Evolutionary conservation across 1,284 basidiomycete genomes (phyloP), one percentile per base, ranked within the genome.

Genomic region (Cutaneotrichosporon sp.): DNA sequence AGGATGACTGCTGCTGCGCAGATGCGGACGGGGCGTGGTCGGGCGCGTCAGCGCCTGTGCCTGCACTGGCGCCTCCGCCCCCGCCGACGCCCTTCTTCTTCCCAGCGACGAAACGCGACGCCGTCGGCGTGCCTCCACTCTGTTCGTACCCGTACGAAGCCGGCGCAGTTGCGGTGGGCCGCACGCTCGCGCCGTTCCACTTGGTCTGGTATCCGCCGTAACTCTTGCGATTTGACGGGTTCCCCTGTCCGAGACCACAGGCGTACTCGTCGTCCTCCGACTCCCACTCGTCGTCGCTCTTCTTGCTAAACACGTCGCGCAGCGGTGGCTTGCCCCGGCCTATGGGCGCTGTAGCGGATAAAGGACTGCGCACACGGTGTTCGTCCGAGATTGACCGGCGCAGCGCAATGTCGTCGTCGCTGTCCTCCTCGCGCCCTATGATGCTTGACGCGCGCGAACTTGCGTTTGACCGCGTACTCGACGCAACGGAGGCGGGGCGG

Each of bases 271-370:
- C 53, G 23, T 57, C 43, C 12, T 52, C 52, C n/a, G 13, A 43
- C 49, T 26, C 65, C 77, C 76, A 77, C n/a, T 76, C 74, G 10
- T 72, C 70, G 23, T 72, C 74, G 18, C 68, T 63, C 44, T 72
- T 70, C 15, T 61, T 62, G 23, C 76, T 71, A 59, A 78, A 78
- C 1, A 78, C 77, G 58, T 79, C 74, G 10, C 77, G 62, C 1
- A 76, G 55, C 1, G 73, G 70, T 1, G 68, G 61, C 37, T 69
- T 69, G 15, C 60, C 56, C 3, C 56, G 49, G 49, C 37, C 55
- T 52, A 38, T 59, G 40, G 62, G 69, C 8, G 55, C 13, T 42
- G 15, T 23, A 14, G 35, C 17, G 14, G 46, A 44, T 21, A 43
- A 35, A 17, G 46, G 23, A 15, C 17, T 14, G 35, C 41, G 34